phyloP scores from a whole-genome alignment of 768 basidiomycete species.

The Boletus vermiculosoides region DNA sequence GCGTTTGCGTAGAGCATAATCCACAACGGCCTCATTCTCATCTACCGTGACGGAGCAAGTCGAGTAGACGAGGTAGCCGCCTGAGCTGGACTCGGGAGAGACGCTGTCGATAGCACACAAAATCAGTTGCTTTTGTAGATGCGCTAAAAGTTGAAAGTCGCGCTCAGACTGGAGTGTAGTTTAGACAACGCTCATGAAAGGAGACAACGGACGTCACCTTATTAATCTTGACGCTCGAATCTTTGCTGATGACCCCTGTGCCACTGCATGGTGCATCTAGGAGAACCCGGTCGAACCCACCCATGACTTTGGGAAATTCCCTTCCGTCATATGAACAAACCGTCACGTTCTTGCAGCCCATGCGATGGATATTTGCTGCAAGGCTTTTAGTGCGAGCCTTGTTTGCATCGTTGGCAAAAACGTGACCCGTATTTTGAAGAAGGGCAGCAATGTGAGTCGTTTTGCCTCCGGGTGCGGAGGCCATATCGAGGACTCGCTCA shows the following conservation, averaged over 20 bases:
- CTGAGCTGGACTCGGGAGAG: slow-evolving; percentile 83
- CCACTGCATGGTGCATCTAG: slow-evolving; percentile 98
- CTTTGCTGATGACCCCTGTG: slow-evolving; percentile 98
- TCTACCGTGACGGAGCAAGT: slow-evolving; percentile 98
- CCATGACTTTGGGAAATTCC: slow-evolving; percentile 98
- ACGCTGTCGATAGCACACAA: slow-evolving; percentile 98
- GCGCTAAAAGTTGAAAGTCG: slow-evolving; percentile 94
- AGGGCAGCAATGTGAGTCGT: slow-evolving; percentile 97
- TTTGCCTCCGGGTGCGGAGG: slow-evolving; percentile 97
- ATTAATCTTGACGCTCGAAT: slow-evolving; percentile 95
- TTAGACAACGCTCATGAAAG: slow-evolving; percentile 5
- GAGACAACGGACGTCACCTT: slow-evolving; percentile 57
- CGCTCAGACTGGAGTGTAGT: slow-evolving; percentile 67
- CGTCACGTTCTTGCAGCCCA: slow-evolving; percentile 98
- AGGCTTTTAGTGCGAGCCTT: slow-evolving; percentile 94
- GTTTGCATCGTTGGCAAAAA: slow-evolving; percentile 97
- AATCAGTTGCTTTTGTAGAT: slow-evolving; percentile 97
- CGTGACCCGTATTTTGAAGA: slow-evolving; percentile 94
- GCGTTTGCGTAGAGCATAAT: slow-evolving; percentile 94
- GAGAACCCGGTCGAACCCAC: slow-evolving; percentile 96
- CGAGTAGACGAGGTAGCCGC: slow-evolving; percentile 95
- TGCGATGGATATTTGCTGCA: slow-evolving; percentile 92
- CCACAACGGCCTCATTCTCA: slow-evolving; percentile 97
- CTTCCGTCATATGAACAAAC: slow-evolving; percentile 97
- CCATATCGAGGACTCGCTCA: slow-evolving; percentile 97